Evolutionary conservation across 1,284 basidiomycete species (phyloP).

Genomic region (Trichosporon faecale): DNA sequence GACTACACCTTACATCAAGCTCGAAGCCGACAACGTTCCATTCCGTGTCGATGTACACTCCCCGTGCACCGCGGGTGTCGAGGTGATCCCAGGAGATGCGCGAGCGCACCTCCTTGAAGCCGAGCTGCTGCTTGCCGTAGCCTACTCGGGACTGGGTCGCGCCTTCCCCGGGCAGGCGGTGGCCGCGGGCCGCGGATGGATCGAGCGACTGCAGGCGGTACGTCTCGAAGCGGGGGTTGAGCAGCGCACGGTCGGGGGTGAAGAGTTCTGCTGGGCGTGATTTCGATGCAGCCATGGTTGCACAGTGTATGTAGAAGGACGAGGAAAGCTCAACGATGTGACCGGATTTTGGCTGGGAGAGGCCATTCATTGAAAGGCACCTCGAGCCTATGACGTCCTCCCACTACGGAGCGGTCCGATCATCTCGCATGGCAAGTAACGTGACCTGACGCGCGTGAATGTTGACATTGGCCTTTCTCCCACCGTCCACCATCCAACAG

Average conservation of each 20-base stretch:
- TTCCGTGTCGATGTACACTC: constrained; percentile 67
- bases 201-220: constrained; percentile 44
- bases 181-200: constrained; percentile 26
- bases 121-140: constrained; percentile 34
- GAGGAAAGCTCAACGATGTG: background rate
- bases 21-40: constrained; percentile 64
- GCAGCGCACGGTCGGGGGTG: constrained; percentile 29
- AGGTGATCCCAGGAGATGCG: constrained; percentile 84
- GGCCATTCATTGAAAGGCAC: background rate
- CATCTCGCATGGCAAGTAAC: background rate
- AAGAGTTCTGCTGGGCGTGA: constrained; percentile 32
- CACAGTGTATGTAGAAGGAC: background rate
- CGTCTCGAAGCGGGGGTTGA: constrained; percentile 47
- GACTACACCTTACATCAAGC: constrained; percentile 51
- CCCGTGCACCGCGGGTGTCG: constrained; percentile 54
- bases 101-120: constrained; percentile 66
- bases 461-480: background rate
- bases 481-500: background rate
- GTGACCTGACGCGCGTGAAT: background rate
- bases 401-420: background rate
- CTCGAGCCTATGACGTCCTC: constrained; percentile 2
- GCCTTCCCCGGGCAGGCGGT: constrained; percentile 34
- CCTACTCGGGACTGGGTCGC: constrained; percentile 44
- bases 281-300: background rate
- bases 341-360: background rate